Percentiles rank a stretch among this genome's conserved stretches.
These are phyloP conservation scores for Fusarium sublunatum DNA, from an alignment of 2,329 filamentous ascomycete genomes.

Conservation along the genomic window DNA sequence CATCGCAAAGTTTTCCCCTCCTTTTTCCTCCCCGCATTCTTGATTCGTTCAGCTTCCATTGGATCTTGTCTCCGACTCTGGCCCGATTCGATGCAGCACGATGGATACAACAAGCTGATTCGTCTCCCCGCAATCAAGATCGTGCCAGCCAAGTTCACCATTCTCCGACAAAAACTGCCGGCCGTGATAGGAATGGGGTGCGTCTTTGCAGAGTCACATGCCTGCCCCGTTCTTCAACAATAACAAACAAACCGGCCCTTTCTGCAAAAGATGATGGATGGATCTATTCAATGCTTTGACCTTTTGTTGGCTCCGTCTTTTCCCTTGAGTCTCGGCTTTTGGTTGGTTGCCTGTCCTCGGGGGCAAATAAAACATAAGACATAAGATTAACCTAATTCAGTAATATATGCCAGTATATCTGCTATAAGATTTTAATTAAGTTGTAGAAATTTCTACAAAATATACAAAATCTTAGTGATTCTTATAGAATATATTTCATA, in stretches of 20 bases:
- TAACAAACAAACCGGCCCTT: too few relatives aligned
- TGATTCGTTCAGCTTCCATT: conserved; percentile 3
- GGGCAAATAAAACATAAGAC: too few relatives aligned
- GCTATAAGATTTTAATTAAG: too few relatives aligned
- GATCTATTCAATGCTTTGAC: too few relatives aligned
- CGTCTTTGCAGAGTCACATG: conserved; percentile 40
- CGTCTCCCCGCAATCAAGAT: conserved; percentile 10
- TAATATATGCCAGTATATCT: too few relatives aligned
- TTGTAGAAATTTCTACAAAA: too few relatives aligned
- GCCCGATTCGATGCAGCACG: conserved; percentile 23
- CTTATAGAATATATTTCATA: too few relatives aligned
- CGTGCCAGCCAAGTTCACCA: background rate
- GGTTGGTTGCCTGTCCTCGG: too few relatives aligned
- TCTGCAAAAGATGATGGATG: too few relatives aligned
- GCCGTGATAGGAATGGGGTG: conserved; percentile 19
- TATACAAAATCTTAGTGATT: too few relatives aligned
- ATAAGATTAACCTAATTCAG: too few relatives aligned
- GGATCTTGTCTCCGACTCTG: conserved; percentile 9
- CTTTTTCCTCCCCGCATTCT: conserved; percentile 29
- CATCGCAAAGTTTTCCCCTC: conserved; percentile 4
- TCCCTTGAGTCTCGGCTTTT: background rate
- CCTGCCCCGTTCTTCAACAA: background rate
- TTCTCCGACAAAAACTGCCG: conserved; percentile 4
- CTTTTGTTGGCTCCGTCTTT: background rate
- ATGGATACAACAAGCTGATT: background rate